Evolutionary conservation across 1,139 yeast genomes (phyloP), one percentile per base, ranked within the genome.

Genomic region (Yamadazyma songkhlaensis): DNA sequence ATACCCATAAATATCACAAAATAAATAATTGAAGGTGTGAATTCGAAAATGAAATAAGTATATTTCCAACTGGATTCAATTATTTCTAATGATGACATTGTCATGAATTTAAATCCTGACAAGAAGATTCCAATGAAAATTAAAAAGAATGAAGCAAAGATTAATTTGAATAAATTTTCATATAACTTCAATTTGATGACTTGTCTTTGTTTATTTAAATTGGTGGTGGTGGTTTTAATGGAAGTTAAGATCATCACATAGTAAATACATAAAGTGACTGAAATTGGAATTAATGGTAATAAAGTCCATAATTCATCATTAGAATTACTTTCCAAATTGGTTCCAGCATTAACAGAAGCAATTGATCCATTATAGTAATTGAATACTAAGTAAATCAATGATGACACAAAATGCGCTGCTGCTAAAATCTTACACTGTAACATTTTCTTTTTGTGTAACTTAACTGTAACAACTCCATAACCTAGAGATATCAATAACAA

Each of bases 21-120:
- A 64, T 88, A 94, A 11, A 90, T 84, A 32, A 88, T 76, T 43
- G 95, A 82, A 28, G 97, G 95, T 96, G 98, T 89, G 64, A 95
- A 94, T 51, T 92, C 97, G 36, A 84, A 76, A 40, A 89, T 62
- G 56, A 94, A 89, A 70, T 86, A 90, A 47, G 95, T 80, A 27
- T 88, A 78, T 62, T 89, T 87, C 98, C 98, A 94, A 59, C 87
- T 85, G 50, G 79, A 79, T 53, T 90, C 96, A 47, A 92, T 75
- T 59, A 87, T 76, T 45, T 87, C 86, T 10, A 84, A 74, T 6
- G 83, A 71, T 20, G 87, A 77, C 77, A 86, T 84, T 33, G 86
- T 82, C 46, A 89, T 69, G 49, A 81, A 77, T 27, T 87, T 68
- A 48, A 92, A 73, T 6, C 89, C 75, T 13, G 92, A 79, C 40